Base-by-base conservation (phyloP, 2,329 filamentous ascomycete genomes). In the Monilinia fructicola region DNA sequence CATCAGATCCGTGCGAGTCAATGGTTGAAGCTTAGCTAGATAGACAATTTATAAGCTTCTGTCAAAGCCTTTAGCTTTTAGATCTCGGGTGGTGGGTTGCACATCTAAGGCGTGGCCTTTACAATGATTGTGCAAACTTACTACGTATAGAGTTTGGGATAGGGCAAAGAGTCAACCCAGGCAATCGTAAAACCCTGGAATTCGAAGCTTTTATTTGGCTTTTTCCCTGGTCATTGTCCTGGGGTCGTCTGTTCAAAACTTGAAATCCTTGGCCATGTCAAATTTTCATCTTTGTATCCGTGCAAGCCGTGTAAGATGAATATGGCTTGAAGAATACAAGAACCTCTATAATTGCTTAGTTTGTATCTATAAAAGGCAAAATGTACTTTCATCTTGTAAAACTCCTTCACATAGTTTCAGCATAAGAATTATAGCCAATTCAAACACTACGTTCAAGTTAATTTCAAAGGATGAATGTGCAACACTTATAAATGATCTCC, bases 401-500 rank as follows among this genome's bases (percentile, higher is more conserved):
- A 42, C n/a, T 38, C 4, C 18, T 48, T 9, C 21, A 35, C 6
- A 55, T 64, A 64, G 38, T 64, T 44, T 48, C 53, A 56, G 28
- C 28, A 11, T 40, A 11, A 40, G 38, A 40, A 4, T 4, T 40
- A 2, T 55, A 18, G 52, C 53, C 62, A 55, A 56, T 64, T 28
- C 52, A 55, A 40, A 48, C 10, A 54, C n/a, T 46, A 42, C 10
- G 16, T 14, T n/a, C 4, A 42, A 11, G 9, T 7, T 11, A 54
- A 44, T n/a, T 18, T 28, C 12, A 21, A 5, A 44, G 28, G 11
- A 44, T 63, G 60, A 63, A 63, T 63, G 38, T 63, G 6, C 38
- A 35, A 35, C 31, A 35, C 31, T 35, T 35, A 35, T 35, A 7
- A 35, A 35, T 35, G 31, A 35, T 35, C 31, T 35, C 5, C 31